Conservation (phyloP, 148 eudicot genomes). For the Euryodendron excelsum region DNA sequence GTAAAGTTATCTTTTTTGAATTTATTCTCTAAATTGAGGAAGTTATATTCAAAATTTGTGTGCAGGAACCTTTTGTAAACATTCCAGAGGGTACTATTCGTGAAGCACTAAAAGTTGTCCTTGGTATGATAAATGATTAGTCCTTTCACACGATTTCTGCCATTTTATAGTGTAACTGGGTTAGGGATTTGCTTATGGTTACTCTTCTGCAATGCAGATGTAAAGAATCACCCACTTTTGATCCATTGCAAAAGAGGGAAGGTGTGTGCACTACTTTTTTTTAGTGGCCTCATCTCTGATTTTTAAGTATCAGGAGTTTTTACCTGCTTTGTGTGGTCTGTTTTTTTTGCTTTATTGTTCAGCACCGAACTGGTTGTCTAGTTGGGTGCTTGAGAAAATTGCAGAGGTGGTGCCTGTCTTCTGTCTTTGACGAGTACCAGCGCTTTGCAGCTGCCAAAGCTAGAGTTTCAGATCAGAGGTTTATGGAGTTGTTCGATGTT, state of each 20-base stretch:
- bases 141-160: background rate
- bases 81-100: constrained; percentile 79
- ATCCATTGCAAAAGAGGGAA: constrained; percentile 96
- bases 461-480: constrained; percentile 78
- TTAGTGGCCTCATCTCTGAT: background rate
- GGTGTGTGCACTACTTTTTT: constrained; percentile 39
- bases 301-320: background rate
- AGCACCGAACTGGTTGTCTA: constrained; percentile 83
- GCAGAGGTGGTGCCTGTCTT: constrained; percentile 79
- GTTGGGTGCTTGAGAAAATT: constrained; percentile 85
- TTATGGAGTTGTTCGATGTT: constrained; percentile 67
- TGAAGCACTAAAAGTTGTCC: constrained; percentile 66
- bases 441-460: constrained; percentile 82
- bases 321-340: background rate
- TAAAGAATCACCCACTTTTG: constrained; percentile 70
- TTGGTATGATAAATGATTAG: constrained; percentile 38
- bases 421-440: constrained; percentile 79
- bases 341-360: constrained; percentile 1
- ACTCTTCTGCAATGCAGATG: constrained; percentile 43
- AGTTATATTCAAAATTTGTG: constrained; percentile 1
- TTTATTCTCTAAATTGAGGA: background rate
- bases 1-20: background rate
- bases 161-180: background rate
- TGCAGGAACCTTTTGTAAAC: constrained; percentile 86
- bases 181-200: constrained; percentile 1